A percentile compares a stretch with the other conserved stretches of the same genome.
Conservation (phyloP, 2,329 filamentous ascomycete species). For the Nothophoma quercina region DNA sequence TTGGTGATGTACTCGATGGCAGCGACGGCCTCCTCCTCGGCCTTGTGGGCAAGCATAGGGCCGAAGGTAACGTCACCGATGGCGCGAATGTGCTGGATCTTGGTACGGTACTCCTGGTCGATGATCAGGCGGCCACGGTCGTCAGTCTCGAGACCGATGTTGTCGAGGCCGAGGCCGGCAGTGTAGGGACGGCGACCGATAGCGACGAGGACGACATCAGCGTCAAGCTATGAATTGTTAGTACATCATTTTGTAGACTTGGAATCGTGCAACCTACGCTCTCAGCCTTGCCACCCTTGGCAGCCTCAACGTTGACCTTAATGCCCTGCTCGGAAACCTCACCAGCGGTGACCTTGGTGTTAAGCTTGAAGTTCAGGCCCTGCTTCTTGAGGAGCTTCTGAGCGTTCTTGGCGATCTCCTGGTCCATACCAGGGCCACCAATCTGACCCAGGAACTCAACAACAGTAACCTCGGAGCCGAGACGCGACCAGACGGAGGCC, state of each 20-base stretch:
- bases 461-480: slow-evolving; percentile 93
- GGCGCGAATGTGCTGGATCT: slow-evolving; percentile 94
- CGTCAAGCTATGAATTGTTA: slow-evolving; percentile 71
- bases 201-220: slow-evolving; percentile 94
- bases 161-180: slow-evolving; percentile 87
- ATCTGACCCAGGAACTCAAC: slow-evolving; percentile 97
- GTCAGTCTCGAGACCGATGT: slow-evolving; percentile 89
- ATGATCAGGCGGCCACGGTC: slow-evolving; percentile 95
- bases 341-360: slow-evolving; percentile 91
- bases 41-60: slow-evolving; percentile 99
- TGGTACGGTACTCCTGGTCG: slow-evolving; percentile 98
- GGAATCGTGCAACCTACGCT: slow-evolving; percentile 64
- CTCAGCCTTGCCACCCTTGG: slow-evolving; percentile 96
- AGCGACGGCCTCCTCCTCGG: slow-evolving; percentile 95
- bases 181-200: slow-evolving; percentile 98
- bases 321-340: slow-evolving; percentile 80
- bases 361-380: slow-evolving; percentile 97
- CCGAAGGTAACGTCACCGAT: slow-evolving; percentile 97
- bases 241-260: neutral
- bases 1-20: slow-evolving; percentile 98
- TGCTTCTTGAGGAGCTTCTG: slow-evolving; percentile 97
- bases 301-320: slow-evolving; percentile 84
- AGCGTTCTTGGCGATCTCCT: slow-evolving; percentile 86
- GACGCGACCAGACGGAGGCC: slow-evolving; percentile 92
- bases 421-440: slow-evolving; percentile 96